Conservation (phyloP, 2,329 filamentous ascomycete species). For the Rutstroemia sp. region DNA sequence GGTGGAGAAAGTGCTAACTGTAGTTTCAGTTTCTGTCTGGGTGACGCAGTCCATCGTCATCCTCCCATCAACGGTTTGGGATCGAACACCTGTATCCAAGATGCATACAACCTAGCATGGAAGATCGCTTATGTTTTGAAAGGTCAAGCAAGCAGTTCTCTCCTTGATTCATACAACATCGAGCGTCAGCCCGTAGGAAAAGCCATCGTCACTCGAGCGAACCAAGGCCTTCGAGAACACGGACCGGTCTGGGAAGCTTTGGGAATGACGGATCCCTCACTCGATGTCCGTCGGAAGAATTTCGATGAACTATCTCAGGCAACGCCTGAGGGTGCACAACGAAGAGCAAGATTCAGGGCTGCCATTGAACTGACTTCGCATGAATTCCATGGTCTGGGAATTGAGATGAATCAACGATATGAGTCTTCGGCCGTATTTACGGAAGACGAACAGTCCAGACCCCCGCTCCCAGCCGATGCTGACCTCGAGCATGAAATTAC, state of each 20-base stretch:
- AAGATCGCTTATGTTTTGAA: conserved; percentile 42
- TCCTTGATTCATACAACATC: conserved; percentile 37
- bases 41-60: conserved; percentile 52
- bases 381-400: conserved; percentile 20
- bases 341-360: conserved; percentile 7
- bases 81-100: conserved; percentile 51
- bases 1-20: neutral
- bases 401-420: conserved; percentile 24
- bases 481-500: conserved; percentile 18
- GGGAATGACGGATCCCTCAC: conserved; percentile 31
- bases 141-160: conserved; percentile 31
- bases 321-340: conserved; percentile 10
- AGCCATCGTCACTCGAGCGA: conserved; percentile 38
- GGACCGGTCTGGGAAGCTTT: conserved; percentile 38
- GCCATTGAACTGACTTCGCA: neutral
- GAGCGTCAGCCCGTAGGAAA: conserved; percentile 45
- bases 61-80: conserved; percentile 50
- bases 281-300: conserved; percentile 16
- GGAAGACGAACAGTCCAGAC: conserved; percentile 15
- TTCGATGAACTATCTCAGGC: conserved; percentile 8
- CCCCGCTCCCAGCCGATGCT: conserved; percentile 13
- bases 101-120: conserved; percentile 50
- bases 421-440: conserved; percentile 12
- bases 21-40: conserved; percentile 35
- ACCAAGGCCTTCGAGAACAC: conserved; percentile 45